These are phyloP conservation scores for Pleurotus sapidus DNA, from an alignment of 768 basidiomycete genomes.

Conservation along the genomic window DNA sequence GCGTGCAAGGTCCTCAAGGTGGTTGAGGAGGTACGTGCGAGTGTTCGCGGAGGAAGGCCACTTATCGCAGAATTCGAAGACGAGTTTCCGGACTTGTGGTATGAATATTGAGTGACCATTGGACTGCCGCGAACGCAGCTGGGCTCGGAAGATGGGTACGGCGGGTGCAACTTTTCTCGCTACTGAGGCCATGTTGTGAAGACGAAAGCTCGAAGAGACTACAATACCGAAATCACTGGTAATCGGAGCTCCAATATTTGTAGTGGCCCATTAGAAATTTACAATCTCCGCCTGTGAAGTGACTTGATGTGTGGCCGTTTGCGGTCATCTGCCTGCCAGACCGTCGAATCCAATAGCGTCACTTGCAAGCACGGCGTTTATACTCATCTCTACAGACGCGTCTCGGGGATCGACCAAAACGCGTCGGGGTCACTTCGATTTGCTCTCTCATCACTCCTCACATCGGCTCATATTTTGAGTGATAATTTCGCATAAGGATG, in stretches of 20 bases:
- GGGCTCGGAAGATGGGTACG: slow-evolving; percentile 38
- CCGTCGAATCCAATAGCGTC: not conserved
- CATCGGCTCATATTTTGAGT: slow-evolving; percentile 14
- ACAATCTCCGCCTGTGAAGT: not conserved
- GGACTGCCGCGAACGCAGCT: slow-evolving; percentile 54
- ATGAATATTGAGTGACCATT: slow-evolving; percentile 77
- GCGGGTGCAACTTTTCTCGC: slow-evolving; percentile 4
- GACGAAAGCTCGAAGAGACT: not conserved
- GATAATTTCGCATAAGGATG: slow-evolving; percentile 36
- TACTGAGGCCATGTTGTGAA: slow-evolving; percentile 2
- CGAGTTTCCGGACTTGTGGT: slow-evolving; percentile 80
- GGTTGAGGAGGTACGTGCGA: slow-evolving; percentile 64
- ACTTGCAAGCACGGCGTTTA: slow-evolving; percentile 5
- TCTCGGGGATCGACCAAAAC: not conserved
- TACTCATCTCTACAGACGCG: slow-evolving; percentile 4
- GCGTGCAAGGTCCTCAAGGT: slow-evolving; percentile 62
- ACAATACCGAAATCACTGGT: not conserved
- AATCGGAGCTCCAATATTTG: not conserved
- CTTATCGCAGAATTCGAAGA: slow-evolving; percentile 85
- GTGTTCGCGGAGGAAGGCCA: slow-evolving; percentile 75
- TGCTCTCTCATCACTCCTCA: not conserved
- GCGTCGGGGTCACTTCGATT: not conserved
- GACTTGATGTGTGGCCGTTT: not conserved
- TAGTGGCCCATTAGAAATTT: not conserved
- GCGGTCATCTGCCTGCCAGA: too few relatives aligned